phyloP scores from a whole-genome alignment of 306 rosid genomes.

The Begonia peltatifolia region DNA sequence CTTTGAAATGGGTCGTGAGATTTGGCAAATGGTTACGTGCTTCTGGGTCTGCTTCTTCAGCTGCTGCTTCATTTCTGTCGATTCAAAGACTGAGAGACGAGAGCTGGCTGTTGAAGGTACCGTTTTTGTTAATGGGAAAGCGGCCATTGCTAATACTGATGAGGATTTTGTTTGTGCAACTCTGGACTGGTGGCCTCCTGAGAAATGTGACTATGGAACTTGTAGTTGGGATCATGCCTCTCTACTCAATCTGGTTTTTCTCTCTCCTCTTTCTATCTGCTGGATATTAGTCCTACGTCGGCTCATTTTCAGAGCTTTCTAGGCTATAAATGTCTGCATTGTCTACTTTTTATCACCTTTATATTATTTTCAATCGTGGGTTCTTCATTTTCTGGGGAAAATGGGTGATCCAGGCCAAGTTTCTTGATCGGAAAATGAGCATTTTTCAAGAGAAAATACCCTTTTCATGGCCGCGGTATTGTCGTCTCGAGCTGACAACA shows the following conservation, averaged over 20 bases:
- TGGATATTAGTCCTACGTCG: too few relatives aligned
- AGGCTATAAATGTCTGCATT: neutral
- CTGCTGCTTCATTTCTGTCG: slow-evolving; percentile 19
- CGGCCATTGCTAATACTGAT: slow-evolving; percentile 47
- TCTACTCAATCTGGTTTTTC: slow-evolving; percentile 73
- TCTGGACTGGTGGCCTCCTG: slow-evolving; percentile 99
- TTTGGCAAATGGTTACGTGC: slow-evolving; percentile 34
- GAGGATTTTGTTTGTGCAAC: slow-evolving; percentile 90
- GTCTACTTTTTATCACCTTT: neutral
- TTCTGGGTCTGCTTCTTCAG: slow-evolving; percentile 31
- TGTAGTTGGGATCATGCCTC: slow-evolving; percentile 93
- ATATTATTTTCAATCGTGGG: neutral
- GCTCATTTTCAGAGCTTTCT: too few relatives aligned
- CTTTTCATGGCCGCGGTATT: too few relatives aligned
- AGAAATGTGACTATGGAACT: slow-evolving; percentile 83
- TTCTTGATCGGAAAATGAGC: too few relatives aligned
- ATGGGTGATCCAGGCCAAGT: neutral
- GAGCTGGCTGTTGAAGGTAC: slow-evolving; percentile 23
- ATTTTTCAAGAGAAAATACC: too few relatives aligned
- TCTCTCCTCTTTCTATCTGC: neutral
- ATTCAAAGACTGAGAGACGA: slow-evolving; percentile 16
- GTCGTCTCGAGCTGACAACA: neutral
- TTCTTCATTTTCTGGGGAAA: neutral
- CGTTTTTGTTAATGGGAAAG: slow-evolving; percentile 40
- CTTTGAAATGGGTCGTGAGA: slow-evolving; percentile 42